These are phyloP conservation scores for Pyrenopolyporus hunteri DNA, from an alignment of 495 filamentous ascomycete species.

Conservation along the genomic window DNA sequence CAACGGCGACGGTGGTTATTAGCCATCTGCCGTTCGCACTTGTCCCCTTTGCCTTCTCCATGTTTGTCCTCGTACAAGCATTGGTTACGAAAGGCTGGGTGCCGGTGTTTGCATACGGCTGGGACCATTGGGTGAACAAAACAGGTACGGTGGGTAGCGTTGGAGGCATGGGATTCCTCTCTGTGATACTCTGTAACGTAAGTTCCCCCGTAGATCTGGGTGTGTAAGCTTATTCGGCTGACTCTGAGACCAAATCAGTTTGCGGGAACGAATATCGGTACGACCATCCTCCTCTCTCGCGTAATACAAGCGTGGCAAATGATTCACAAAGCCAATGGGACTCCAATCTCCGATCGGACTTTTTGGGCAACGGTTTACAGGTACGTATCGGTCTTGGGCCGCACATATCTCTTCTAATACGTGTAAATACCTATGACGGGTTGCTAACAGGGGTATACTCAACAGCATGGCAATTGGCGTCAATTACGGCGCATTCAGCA, in stretches of 20 bases:
- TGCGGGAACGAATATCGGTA: constrained; percentile 73
- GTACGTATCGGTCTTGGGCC: constrained; percentile 1
- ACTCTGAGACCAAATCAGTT: constrained; percentile 52
- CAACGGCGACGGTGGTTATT: constrained; percentile 65
- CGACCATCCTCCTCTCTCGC: constrained; percentile 69
- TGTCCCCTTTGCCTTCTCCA: constrained; percentile 67
- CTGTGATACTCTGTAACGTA: constrained; percentile 71
- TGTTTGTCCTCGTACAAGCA: constrained; percentile 73
- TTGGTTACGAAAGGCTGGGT: constrained; percentile 73
- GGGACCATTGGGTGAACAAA: constrained; percentile 69
- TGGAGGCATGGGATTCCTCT: constrained; percentile 71
- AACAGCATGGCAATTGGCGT: constrained; percentile 68
- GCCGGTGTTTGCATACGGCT: constrained; percentile 67
- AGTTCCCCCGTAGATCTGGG: constrained; percentile 38
- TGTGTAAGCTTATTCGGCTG: constrained; percentile 7
- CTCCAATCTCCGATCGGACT: constrained; percentile 59
- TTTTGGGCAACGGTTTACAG: constrained; percentile 70
- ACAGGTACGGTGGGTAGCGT: constrained; percentile 68
- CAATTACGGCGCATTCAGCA: constrained; percentile 73
- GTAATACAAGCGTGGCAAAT: constrained; percentile 67
- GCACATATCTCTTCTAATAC: neutral
- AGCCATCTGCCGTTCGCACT: constrained; percentile 66
- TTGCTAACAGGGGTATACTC: neutral
- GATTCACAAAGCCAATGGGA: constrained; percentile 55
- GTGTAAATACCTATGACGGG: neutral